Evolutionary conservation across 1,139 yeast genomes (phyloP), one percentile per base, ranked within the genome.

Genomic region (Magnusiomyces magnusii): DNA sequence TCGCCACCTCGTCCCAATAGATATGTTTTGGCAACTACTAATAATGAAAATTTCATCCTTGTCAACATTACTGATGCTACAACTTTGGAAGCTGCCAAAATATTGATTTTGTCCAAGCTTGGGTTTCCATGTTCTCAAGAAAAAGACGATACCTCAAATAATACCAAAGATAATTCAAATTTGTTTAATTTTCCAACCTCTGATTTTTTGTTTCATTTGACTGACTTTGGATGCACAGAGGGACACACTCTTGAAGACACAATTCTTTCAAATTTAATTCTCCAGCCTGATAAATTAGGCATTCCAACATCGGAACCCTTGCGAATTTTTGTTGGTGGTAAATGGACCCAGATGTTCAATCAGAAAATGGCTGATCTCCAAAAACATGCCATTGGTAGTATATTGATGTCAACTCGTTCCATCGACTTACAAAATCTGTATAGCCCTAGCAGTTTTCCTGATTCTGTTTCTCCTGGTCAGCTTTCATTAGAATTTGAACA

Each of bases 161-260:
- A 9, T n/a, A 5, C 24, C 9, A 19, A 44, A 23, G 10, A 44
- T 17, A 17, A 7, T 9, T 9, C 24, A 3, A 44, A 21, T 7
- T 9, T 7, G 15, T 23, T 44, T 23, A 17, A 19, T 3, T 21
- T 44, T 44, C n/a, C 27, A 3, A 9, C 21, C 27, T 44, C 49
- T 80, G 49, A 44, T 0, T 72, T 82, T 39, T 72, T 83, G 0
- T 76, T 85, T 54, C 91, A 86, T 66, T 72, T 90, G 63, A 87
- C 96, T 0, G 96, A 90, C 54, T 83, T 85, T 68, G 82, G 83
- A 19, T 78, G 84, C 55, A 76, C 76, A 2, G 81, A 82, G 53
- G 97, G 96, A 3, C 81, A 77, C 2, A 78, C 84, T 0, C 71
- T 91, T 23, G 78, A 77, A 54, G 83, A 81, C 57, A 68, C 70